Evolutionary conservation across 2,329 filamentous ascomycete species (phyloP).

Genomic region (Elsinoe fawcettii): DNA sequence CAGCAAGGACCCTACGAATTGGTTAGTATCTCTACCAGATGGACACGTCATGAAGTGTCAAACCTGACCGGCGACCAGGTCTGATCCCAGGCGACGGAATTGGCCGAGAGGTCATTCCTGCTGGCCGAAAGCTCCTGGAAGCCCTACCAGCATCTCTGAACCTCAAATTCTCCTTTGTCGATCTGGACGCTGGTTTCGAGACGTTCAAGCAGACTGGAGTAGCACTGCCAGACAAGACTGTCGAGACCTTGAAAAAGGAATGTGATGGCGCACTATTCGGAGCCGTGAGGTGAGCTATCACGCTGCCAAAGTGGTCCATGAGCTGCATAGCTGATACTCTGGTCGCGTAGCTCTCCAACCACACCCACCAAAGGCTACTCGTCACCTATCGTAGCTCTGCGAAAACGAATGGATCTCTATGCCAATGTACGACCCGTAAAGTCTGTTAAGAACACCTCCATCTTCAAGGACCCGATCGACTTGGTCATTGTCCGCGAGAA

Average conservation of each 20-base stretch:
- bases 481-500: constrained; percentile 98
- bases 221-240: constrained; percentile 83
- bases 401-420: constrained; percentile 90
- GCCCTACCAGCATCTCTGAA: constrained; percentile 83
- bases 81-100: constrained; percentile 98
- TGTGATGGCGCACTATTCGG: constrained; percentile 96
- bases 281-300: constrained; percentile 59
- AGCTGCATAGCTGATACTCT: background rate
- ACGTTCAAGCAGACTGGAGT: constrained; percentile 84
- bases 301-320: background rate
- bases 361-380: constrained; percentile 91
- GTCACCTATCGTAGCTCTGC: constrained; percentile 89
- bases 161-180: constrained; percentile 87
- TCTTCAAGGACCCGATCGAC: constrained; percentile 60
- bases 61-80: constrained; percentile 45
- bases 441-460: constrained; percentile 56
- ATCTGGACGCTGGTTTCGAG: constrained; percentile 88
- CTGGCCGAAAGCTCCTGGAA: constrained; percentile 84
- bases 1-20: constrained; percentile 59
- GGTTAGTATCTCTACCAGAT: constrained; percentile 40
- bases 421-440: constrained; percentile 97
- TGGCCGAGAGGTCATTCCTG: constrained; percentile 94
- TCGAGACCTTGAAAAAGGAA: constrained; percentile 78
- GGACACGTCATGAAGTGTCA: background rate
- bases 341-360: constrained; percentile 60